phyloP scores from a whole-genome alignment of 257 asterid genomes.

The Salvia splendens region DNA sequence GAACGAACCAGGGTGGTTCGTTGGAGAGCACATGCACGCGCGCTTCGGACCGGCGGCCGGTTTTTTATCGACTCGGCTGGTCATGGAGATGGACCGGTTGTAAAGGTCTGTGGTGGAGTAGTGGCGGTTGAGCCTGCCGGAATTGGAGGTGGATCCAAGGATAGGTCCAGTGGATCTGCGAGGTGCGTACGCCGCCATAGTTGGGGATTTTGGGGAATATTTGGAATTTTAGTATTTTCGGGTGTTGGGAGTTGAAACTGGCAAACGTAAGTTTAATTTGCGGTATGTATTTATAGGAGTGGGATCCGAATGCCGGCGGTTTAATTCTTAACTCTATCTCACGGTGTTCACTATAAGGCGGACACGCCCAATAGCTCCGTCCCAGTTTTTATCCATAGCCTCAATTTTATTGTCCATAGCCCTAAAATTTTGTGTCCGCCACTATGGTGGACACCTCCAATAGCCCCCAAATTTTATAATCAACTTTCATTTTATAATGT shows the following conservation, averaged over 20 bases:
- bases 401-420: too few species aligned
- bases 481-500: too few species aligned
- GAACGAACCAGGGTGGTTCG: constrained; percentile 74
- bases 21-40: constrained; percentile 68
- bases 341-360: too few species aligned
- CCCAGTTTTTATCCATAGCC: too few species aligned
- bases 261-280: constrained; percentile 42
- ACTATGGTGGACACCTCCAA: too few species aligned
- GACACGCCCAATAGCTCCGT: too few species aligned
- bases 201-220: neutral
- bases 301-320: constrained; percentile 6
- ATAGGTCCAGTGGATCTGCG: constrained; percentile 58
- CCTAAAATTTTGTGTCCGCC: too few species aligned
- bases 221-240: too few species aligned
- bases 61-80: constrained; percentile 25
- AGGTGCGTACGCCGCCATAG: constrained; percentile 43
- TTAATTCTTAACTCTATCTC: constrained; percentile 6
- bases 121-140: constrained; percentile 32
- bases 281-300: constrained; percentile 31
- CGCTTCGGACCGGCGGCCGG: constrained; percentile 36
- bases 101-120: constrained; percentile 36
- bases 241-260: constrained; percentile 35
- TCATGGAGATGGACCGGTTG: constrained; percentile 42
- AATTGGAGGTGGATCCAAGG: constrained; percentile 42
- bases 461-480: too few species aligned